A percentile compares a stretch with the other conserved stretches of the same genome.
phyloP scores from a whole-genome alignment of 1,284 basidiomycete species.

The Phlebopus sp. region DNA sequence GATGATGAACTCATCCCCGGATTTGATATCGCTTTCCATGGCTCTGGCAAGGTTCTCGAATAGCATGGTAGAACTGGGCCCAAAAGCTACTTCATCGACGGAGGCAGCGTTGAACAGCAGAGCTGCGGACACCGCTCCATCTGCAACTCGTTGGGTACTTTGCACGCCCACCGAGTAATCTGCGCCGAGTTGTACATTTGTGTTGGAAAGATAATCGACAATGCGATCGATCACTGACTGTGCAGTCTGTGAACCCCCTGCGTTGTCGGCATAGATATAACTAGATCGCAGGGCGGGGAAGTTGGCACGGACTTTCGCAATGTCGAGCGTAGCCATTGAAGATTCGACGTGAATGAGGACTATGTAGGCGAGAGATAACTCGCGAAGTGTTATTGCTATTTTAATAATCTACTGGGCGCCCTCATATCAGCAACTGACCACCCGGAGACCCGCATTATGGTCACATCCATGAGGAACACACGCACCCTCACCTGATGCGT shows the following conservation, averaged over 20 bases:
- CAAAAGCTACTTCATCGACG: conserved; percentile 64
- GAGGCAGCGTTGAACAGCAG: conserved; percentile 62
- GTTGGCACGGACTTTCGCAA: conserved; percentile 50
- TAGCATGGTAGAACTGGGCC: conserved; percentile 65
- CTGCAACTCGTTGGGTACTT: conserved; percentile 51
- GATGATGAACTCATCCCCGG: conserved; percentile 70
- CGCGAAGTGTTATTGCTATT: neutral
- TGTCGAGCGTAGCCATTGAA: conserved; percentile 40
- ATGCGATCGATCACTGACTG: conserved; percentile 55
- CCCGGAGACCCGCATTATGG: too few relatives aligned
- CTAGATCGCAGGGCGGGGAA: conserved; percentile 63
- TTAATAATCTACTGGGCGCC: neutral
- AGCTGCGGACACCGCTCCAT: conserved; percentile 51
- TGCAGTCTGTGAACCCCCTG: conserved; percentile 71
- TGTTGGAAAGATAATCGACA: conserved; percentile 63
- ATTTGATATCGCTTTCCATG: conserved; percentile 49
- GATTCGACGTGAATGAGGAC: neutral
- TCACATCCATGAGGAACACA: too few relatives aligned
- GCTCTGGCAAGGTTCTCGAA: conserved; percentile 63
- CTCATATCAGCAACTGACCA: too few relatives aligned
- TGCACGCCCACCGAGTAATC: conserved; percentile 57
- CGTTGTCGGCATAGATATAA: conserved; percentile 75
- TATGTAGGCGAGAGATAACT: neutral
- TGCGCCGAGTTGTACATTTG: conserved; percentile 73
- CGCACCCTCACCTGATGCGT: too few relatives aligned